Conservation (phyloP, 1,139 yeast genomes). For the Protomyces gravidus region DNA sequence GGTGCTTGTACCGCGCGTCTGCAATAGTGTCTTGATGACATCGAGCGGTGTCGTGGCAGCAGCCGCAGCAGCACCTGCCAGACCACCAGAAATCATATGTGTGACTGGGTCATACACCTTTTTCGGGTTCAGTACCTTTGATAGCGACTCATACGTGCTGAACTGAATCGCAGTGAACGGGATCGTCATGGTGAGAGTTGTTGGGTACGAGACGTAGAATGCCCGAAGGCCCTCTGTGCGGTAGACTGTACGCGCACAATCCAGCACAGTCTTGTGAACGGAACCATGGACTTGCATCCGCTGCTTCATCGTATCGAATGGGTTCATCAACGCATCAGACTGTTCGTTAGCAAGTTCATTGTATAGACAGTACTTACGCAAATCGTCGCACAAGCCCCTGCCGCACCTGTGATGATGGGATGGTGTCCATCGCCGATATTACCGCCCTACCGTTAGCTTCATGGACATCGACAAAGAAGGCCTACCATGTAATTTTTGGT, state of each 20-base stretch:
- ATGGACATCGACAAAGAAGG: background rate
- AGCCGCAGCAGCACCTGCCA: constrained; percentile 95
- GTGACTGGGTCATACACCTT: constrained; percentile 79
- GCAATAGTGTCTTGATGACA: constrained; percentile 87
- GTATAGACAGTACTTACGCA: constrained; percentile 42
- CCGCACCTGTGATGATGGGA: constrained; percentile 75
- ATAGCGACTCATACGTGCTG: constrained; percentile 82
- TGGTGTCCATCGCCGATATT: constrained; percentile 55
- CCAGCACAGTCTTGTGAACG: constrained; percentile 39
- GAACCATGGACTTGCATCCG: constrained; percentile 58
- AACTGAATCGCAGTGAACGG: constrained; percentile 96
- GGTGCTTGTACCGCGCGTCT: constrained; percentile 54
- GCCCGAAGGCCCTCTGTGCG: constrained; percentile 73
- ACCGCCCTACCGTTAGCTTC: constrained; percentile 39
- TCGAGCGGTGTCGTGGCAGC: constrained; percentile 95
- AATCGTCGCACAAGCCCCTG: constrained; percentile 92
- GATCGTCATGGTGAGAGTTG: constrained; percentile 85
- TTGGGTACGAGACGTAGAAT: constrained; percentile 89
- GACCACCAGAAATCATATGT: constrained; percentile 91
- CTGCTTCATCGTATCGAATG: constrained; percentile 93
- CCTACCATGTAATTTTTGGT: constrained; percentile 52
- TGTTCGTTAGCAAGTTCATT: background rate
- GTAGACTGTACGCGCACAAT: constrained; percentile 52
- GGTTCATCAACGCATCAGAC: constrained; percentile 95
- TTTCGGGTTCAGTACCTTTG: constrained; percentile 71